These are phyloP conservation scores for Lithospermum erythrorhizon DNA, from an alignment of 257 asterid species.

Conservation along the genomic window DNA sequence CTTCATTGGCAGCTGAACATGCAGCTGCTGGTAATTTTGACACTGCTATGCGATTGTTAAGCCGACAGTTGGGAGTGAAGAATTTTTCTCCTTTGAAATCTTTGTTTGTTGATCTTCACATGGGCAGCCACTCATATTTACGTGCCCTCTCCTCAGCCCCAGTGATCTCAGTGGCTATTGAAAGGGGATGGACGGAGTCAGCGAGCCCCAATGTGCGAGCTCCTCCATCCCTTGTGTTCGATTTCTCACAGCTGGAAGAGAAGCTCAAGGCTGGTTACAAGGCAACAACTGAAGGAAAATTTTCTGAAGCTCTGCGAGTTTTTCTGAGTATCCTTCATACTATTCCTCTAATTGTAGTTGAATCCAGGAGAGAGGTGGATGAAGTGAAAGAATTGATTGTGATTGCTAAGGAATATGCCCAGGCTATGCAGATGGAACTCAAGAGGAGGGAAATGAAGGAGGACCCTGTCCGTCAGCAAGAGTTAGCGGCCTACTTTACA, in stretches of 20 bases:
- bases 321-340: slow-evolving; percentile 47
- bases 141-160: slow-evolving; percentile 59
- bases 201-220: slow-evolving; percentile 51
- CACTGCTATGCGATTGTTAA: slow-evolving; percentile 65
- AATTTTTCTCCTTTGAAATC: slow-evolving; percentile 54
- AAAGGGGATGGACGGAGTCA: slow-evolving; percentile 62
- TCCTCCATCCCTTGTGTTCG: slow-evolving; percentile 50
- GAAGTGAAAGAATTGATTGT: slow-evolving; percentile 46
- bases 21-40: slow-evolving; percentile 80
- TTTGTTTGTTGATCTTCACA: slow-evolving; percentile 44
- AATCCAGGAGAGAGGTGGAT: slow-evolving; percentile 56
- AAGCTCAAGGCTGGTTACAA: slow-evolving; percentile 50
- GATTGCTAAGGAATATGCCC: slow-evolving; percentile 45
- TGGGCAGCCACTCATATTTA: slow-evolving; percentile 58
- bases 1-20: slow-evolving; percentile 74
- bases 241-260: slow-evolving; percentile 50
- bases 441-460: slow-evolving; percentile 53
- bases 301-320: slow-evolving; percentile 48
- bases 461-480: slow-evolving; percentile 58
- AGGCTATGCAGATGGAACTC: slow-evolving; percentile 61
- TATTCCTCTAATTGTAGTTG: slow-evolving; percentile 52
- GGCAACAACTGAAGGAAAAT: slow-evolving; percentile 52
- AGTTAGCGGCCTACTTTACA: slow-evolving; percentile 60
- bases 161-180: slow-evolving; percentile 45
- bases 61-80: slow-evolving; percentile 52